Base-by-base conservation (phyloP, 1,284 basidiomycete genomes). In the Ceraceosorus guamensis region DNA sequence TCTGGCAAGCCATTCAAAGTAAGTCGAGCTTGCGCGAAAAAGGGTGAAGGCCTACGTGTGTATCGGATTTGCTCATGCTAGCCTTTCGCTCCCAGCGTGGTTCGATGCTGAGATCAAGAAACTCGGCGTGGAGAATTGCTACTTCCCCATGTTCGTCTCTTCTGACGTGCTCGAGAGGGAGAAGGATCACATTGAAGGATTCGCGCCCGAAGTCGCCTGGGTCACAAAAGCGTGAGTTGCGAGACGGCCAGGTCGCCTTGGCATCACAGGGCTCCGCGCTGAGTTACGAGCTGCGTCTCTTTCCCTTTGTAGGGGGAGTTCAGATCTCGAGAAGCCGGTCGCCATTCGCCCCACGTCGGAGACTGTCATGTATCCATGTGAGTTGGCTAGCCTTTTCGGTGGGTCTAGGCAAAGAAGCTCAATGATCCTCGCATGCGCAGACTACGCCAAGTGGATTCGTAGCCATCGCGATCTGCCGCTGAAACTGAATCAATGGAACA, bases 131-230 rank as follows among this genome's bases (percentile, higher is more conserved):
- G 88, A 95, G 77, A 97, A 98, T 78, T 87, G 91, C 46, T 99
- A 96, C 77, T 99, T 99, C 83, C 95, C 93, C 13, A 96, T 98
- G 91, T 97, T 98, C 71, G 89, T 99, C 51, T 95, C 91, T 0
- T 79, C 83, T 56, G 89, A 89, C 60, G 89, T 95, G 39, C 83
- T 99, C 53, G 92, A 99, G 79, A 83, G 87, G 49, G 93, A 99
- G 78, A 98, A 98, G 81, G 87, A 98, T 72, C 93, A 99, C 78
- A 91, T 99, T 63, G 95, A 97, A 77, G 93, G 93, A n/a, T 99
- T 99, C 78, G 95, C 93, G 61, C 92, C 93, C 1, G 93, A 99
- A 78, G 95, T 99, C 37, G 95, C 93, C 31, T 99, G 93, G 95
- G 95, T 99, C 54, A 99, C 95, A 46, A 83, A 84, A 78, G 93